Evolutionary conservation across 345 rosid genomes (phyloP), one percentile per base, ranked within the genome.

Genomic region (Lenwebbia sp.): DNA sequence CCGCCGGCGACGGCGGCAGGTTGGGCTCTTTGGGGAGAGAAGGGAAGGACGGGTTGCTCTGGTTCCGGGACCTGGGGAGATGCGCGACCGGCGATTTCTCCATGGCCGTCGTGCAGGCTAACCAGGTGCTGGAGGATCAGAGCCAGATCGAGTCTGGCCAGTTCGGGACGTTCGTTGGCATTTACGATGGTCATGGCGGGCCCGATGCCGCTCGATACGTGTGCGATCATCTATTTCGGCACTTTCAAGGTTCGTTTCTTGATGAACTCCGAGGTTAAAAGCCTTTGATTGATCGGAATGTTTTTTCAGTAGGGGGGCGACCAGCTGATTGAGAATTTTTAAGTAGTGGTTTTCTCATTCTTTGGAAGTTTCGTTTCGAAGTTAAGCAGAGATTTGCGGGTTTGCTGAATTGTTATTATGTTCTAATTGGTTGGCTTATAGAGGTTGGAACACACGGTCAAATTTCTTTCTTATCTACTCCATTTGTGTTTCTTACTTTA

Each of bases 181-280:
- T 97, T 58, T 97, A 95, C 83, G 98, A 97, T 83, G 99, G 98
- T 25, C 99, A 97, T 85, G 98, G 98, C 33, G 98, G 98, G 47
- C 97, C 97, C 19, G 94, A 95, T 13, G 96, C 98, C 28, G 92
- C 99, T n/a, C 95, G 97, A 47, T 95, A 93, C 58, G 97, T 93
- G 88, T 92, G 97, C 54, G 96, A 95, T 93, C 90, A 94, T 90
- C 91, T 96, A 89, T 95, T 93, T 84, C 90, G 87, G 50, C 91
- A 95, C 91, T 97, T 97, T 83, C 93, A 88, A 96, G 98, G 98
- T 96, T 89, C 56, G 95, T 88, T 58, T 44, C 58, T 83, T 51
- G 57, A 23, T 4, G n/a, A 50, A 12, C 55, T 55, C 83, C 49
- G 57, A n/a, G 53, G 86, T 54, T 1, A 13, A 41, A 56, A 12